phyloP scores from a whole-genome alignment of 1,284 basidiomycete species.

The Mycosarcoma mackinlayi region DNA sequence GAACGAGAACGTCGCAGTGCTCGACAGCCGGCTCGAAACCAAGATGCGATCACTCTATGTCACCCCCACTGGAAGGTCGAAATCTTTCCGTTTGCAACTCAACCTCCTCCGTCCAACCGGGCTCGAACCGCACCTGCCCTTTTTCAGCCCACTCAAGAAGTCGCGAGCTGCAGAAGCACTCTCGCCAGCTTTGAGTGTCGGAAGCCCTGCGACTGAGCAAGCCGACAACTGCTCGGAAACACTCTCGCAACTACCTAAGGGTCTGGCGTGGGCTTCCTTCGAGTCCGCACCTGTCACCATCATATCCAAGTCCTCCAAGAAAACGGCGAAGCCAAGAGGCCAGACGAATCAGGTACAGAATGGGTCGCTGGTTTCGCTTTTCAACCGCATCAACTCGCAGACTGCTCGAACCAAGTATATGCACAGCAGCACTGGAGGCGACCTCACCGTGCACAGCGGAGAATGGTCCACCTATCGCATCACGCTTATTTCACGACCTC shows the following conservation, averaged over 20 bases:
- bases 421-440: slow-evolving; percentile 74
- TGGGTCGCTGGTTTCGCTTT: slow-evolving; percentile 89
- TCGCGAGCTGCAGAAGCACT: slow-evolving; percentile 27
- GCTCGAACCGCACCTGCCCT: slow-evolving; percentile 39
- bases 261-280: slow-evolving; percentile 81
- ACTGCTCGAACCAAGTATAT: slow-evolving; percentile 97
- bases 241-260: slow-evolving; percentile 39
- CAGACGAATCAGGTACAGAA: slow-evolving; percentile 89
- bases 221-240: slow-evolving; percentile 20
- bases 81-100: slow-evolving; percentile 85
- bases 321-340: slow-evolving; percentile 93
- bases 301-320: slow-evolving; percentile 96
- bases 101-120: slow-evolving; percentile 55
- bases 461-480: slow-evolving; percentile 94
- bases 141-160: slow-evolving; percentile 48
- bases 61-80: slow-evolving; percentile 85
- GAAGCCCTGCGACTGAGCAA: slow-evolving; percentile 21
- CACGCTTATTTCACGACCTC: slow-evolving; percentile 71
- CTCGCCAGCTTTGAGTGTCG: slow-evolving; percentile 24
- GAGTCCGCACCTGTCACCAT: slow-evolving; percentile 90
- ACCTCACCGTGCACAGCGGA: slow-evolving; percentile 84
- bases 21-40: slow-evolving; percentile 75
- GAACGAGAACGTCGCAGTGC: slow-evolving; percentile 49
- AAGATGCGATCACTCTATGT: slow-evolving; percentile 92
- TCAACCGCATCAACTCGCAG: slow-evolving; percentile 96